Evolutionary conservation across 2,329 filamentous ascomycete species (phyloP).

Genomic region (Nigrospora sphaerica): DNA sequence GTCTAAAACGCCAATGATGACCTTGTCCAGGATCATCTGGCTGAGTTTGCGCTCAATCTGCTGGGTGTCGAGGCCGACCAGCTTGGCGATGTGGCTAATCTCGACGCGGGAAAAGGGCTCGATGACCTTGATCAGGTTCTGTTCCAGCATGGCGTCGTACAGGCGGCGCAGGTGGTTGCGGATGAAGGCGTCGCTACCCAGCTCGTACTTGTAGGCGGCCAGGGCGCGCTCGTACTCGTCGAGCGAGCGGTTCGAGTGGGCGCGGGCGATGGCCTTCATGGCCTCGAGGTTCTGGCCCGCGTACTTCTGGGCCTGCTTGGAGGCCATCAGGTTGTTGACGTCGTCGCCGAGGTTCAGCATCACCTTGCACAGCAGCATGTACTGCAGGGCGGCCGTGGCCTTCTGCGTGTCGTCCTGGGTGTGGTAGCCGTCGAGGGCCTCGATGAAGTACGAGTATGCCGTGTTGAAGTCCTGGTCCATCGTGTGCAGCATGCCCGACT

Average conservation of each 20-base stretch:
- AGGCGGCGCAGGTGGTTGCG: slow-evolving; percentile 91
- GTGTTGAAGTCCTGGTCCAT: slow-evolving; percentile 99
- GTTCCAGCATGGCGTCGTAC: slow-evolving; percentile 98
- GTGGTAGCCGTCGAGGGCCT: slow-evolving; percentile 95
- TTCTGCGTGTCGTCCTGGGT: slow-evolving; percentile 80
- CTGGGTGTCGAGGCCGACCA: slow-evolving; percentile 91
- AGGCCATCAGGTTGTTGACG: slow-evolving; percentile 88
- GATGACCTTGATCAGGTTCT: slow-evolving; percentile 99
- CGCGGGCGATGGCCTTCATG: slow-evolving; percentile 97
- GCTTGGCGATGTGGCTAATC: slow-evolving; percentile 93
- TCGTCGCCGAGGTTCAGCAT: slow-evolving; percentile 98
- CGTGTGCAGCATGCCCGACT: slow-evolving; percentile 96
- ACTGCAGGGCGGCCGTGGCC: slow-evolving; percentile 96
- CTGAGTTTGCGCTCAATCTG: slow-evolving; percentile 97
- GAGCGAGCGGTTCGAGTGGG: slow-evolving; percentile 88
- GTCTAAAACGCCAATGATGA: slow-evolving; percentile 94
- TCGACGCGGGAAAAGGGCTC: slow-evolving; percentile 97
- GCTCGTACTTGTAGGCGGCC: slow-evolving; percentile 83
- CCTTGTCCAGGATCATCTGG: slow-evolving; percentile 99
- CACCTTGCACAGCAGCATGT: slow-evolving; percentile 99
- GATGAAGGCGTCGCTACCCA: slow-evolving; percentile 92
- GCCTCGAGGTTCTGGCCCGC: slow-evolving; percentile 93
- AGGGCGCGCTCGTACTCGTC: slow-evolving; percentile 96
- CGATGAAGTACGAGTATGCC: slow-evolving; percentile 97
- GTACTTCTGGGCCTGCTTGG: slow-evolving; percentile 95